Conservation (phyloP, 2,329 filamentous ascomycete genomes). For the Beauveria australis region DNA sequence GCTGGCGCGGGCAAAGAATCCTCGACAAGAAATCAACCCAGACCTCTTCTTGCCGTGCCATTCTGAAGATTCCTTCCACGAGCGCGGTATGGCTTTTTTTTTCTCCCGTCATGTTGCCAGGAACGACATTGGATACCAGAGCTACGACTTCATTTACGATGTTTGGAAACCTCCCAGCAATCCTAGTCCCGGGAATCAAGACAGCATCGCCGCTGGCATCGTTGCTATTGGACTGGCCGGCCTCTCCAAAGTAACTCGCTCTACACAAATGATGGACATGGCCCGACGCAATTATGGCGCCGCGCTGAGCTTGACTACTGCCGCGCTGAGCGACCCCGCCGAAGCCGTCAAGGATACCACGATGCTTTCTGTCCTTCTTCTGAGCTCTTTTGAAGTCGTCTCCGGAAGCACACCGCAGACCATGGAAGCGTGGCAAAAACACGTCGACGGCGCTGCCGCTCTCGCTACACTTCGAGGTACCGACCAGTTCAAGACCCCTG, state of each 20-base stretch:
- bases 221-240: constrained; percentile 46
- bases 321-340: constrained; percentile 36
- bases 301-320: constrained; percentile 42
- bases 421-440: constrained; percentile 43
- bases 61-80: constrained; percentile 25
- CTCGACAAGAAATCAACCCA: background rate
- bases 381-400: constrained; percentile 47
- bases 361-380: constrained; percentile 45
- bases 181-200: constrained; percentile 25
- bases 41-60: constrained; percentile 5
- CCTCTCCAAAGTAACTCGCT: constrained; percentile 37
- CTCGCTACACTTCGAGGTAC: constrained; percentile 42
- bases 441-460: constrained; percentile 43
- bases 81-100: constrained; percentile 40
- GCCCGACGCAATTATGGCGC: constrained; percentile 43
- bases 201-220: constrained; percentile 43
- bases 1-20: background rate
- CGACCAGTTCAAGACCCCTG: constrained; percentile 35
- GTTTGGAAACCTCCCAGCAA: constrained; percentile 39
- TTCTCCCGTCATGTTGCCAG: constrained; percentile 43
- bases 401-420: constrained; percentile 38
- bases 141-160: constrained; percentile 45
- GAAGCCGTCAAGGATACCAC: constrained; percentile 41
- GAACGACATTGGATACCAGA: constrained; percentile 38
- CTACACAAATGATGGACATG: constrained; percentile 34